phyloP scores from a whole-genome alignment of 805 yeast genomes.

The Saccharomycopsis fermentans region DNA sequence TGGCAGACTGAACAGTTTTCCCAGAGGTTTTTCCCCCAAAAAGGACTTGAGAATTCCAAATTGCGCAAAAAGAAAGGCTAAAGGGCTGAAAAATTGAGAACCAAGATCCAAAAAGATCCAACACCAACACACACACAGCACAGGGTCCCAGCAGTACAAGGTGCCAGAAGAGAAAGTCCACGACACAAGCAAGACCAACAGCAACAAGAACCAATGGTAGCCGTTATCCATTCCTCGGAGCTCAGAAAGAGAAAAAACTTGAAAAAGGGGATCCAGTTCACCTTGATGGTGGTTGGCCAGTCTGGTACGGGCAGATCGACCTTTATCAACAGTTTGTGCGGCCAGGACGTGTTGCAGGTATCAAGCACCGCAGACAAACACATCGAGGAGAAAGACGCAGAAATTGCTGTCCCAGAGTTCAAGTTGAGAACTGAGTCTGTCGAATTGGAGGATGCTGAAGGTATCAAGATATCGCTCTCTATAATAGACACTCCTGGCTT shows the following conservation, averaged over 20 bases:
- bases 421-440: conserved; percentile 62
- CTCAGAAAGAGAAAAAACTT: conserved; percentile 67
- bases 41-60: too few species aligned
- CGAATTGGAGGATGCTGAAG: conserved; percentile 80
- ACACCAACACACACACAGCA: too few species aligned
- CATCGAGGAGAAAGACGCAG: conserved; percentile 40
- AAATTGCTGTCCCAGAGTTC: conserved; percentile 31
- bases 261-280: conserved; percentile 78
- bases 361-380: conserved; percentile 50
- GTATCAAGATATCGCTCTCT: conserved; percentile 67
- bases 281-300: conserved; percentile 79
- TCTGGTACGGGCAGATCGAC: conserved; percentile 89
- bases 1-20: too few species aligned
- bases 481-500: conserved; percentile 80
- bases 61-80: too few species aligned
- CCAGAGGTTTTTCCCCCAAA: too few species aligned
- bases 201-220: conserved; percentile 28
- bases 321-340: conserved; percentile 83
- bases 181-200: too few species aligned
- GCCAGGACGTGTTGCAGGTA: conserved; percentile 71
- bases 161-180: too few species aligned
- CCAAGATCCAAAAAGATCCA: not conserved
- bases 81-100: not conserved
- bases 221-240: conserved; percentile 41
- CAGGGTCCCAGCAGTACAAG: too few species aligned